Evolutionary conservation across 1,284 basidiomycete species (phyloP).

Genomic region (Trichosporon ovoides): DNA sequence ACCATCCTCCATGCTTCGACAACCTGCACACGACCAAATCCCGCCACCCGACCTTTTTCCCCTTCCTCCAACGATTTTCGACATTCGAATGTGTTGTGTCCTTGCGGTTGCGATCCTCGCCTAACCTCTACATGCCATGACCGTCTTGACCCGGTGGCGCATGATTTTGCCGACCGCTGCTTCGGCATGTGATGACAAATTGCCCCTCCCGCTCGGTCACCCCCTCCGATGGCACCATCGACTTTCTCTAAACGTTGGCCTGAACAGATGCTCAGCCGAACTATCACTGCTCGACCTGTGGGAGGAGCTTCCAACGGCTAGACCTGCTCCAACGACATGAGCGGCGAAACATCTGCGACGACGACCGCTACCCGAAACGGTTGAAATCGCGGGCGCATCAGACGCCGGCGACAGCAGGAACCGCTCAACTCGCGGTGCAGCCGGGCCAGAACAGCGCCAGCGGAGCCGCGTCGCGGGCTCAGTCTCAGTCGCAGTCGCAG

Average conservation of each 20-base stretch:
- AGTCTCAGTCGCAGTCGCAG: background rate
- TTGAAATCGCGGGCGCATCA: conserved; percentile 2
- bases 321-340: conserved; percentile 24
- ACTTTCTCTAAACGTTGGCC: no score
- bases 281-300: conserved; percentile 31
- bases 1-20: background rate
- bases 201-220: background rate
- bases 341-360: conserved; percentile 36
- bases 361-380: conserved; percentile 20
- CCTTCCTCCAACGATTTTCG: background rate
- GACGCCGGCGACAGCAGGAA: background rate
- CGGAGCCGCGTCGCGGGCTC: background rate
- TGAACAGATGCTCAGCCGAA: conserved; percentile 28
- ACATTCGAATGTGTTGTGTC: background rate
- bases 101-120: background rate
- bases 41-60: background rate
- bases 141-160: conserved; percentile 5
- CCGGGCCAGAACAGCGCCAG: background rate
- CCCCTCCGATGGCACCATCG: no score
- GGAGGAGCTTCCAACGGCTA: conserved; percentile 19
- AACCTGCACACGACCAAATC: background rate
- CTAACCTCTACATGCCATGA: background rate
- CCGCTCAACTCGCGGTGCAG: background rate
- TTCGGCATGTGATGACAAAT: background rate
- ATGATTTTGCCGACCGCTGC: background rate